Percentiles rank a stretch among this genome's conserved stretches.
These are phyloP conservation scores for Volvox africanus DNA, from an alignment of 139 green algal species.

Conservation along the genomic window DNA sequence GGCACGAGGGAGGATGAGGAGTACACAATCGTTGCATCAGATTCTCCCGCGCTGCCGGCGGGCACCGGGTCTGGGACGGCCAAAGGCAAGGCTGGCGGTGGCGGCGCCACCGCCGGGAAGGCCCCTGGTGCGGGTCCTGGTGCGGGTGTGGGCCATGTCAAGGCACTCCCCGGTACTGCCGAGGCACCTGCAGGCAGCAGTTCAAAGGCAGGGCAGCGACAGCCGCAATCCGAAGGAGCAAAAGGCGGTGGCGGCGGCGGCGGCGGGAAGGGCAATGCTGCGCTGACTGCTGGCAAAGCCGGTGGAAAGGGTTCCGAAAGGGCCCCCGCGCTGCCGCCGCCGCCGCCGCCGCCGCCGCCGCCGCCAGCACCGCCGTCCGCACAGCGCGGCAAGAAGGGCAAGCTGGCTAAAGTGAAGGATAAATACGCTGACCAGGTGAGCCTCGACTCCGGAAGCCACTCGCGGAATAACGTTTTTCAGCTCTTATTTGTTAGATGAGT, in stretches of 20 bases:
- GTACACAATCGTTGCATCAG: slow-evolving; percentile 22
- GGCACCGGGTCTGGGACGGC: too few species aligned
- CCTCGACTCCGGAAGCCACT: too few species aligned
- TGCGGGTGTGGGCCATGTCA: not conserved
- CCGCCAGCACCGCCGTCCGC: slow-evolving; percentile 25
- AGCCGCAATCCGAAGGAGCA: not conserved
- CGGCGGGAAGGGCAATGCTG: not conserved
- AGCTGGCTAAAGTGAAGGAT: slow-evolving; percentile 74
- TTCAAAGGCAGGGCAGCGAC: slow-evolving; percentile 13
- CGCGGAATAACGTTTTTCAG: too few species aligned
- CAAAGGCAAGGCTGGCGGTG: not conserved
- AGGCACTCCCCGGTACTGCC: not conserved
- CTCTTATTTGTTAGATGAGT: too few species aligned
- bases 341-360: slow-evolving; percentile 33
- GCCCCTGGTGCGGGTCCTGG: not conserved
- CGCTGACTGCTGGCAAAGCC: not conserved
- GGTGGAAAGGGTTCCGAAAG: not conserved
- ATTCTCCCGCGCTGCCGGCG: not conserved
- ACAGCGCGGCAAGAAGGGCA: slow-evolving; percentile 86
- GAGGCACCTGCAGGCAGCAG: not conserved
- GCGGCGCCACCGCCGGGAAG: not conserved
- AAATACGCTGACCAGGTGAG: slow-evolving; percentile 88
- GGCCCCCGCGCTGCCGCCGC: not conserved
- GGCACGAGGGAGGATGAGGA: slow-evolving; percentile 16
- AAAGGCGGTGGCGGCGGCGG: not conserved